Base-by-base conservation (phyloP, 345 rosid genomes). In the Hibiscus tridactylites region DNA sequence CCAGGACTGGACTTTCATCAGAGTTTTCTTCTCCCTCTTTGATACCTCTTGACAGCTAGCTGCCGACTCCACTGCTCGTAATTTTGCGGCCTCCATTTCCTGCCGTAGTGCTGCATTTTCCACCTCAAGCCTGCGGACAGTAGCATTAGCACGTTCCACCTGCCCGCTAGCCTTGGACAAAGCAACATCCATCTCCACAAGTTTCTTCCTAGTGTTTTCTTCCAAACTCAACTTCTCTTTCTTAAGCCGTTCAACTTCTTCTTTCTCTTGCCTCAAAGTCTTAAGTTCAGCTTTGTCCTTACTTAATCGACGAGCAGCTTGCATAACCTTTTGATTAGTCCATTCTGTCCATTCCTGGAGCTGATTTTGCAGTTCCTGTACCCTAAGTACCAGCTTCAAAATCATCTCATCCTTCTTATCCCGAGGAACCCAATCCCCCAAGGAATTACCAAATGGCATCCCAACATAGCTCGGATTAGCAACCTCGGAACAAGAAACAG, bases 261-360 rank as follows among this genome's bases (percentile, higher is more conserved):
- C 91, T 79, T 86, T 94, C 79, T 88, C 96, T 83, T 85, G 91
- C 86, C 90, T 86, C 71, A 94, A 85, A 17, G 85, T 80, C 80
- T 88, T 91, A 67, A 94, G 93, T 71, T 91, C 97, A 39, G 86
- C 87, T 77, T 90, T 88, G 79, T 93, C 98, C 78, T 86, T 88
- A 54, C 88, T 71, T 71, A 93, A 86, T 86, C 97, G 84, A 70
- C 87, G 83, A 71, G 98, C 89, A 68, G 96, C 98, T 83, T 93
- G 97, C 90, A 88, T 93, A 46, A 93, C 97, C 84, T 93, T 93
- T 85, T 91, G 89, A 78, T 91, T 90, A 37, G 92, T 91, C 98
- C 98, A 93, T n/a, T 93, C 91, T 19, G 92, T 90, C 97, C 98
- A 93, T 77, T 84, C 92, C 77, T 91, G 94, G 28, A 91, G 81